Percentiles rank a stretch among this genome's conserved stretches.
Evolutionary conservation across 768 basidiomycete species (phyloP).

Genomic region (Boletellus ananas): DNA sequence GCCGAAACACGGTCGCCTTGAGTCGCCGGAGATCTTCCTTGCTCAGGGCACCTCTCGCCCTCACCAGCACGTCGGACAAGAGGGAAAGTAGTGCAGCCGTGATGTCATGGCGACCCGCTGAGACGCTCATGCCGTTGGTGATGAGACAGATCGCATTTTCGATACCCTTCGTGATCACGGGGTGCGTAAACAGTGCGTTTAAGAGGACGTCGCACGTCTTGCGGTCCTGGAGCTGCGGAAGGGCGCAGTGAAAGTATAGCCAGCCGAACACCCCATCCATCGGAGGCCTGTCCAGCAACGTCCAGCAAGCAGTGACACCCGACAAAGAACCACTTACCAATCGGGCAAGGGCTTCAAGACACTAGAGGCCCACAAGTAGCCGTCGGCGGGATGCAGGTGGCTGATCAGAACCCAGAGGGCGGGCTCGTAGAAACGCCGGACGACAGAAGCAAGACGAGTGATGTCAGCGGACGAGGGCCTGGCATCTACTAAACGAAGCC

Average conservation of each 20-base stretch:
- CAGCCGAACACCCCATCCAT: constrained; percentile 37
- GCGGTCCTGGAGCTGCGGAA: constrained; percentile 18
- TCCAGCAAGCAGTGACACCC: background rate
- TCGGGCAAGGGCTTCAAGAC: constrained; percentile 12
- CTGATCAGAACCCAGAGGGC: constrained; percentile 43
- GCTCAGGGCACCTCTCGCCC: constrained; percentile 26
- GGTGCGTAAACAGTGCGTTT: constrained; percentile 27
- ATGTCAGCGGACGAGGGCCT: constrained; percentile 37
- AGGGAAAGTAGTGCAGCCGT: constrained; percentile 35
- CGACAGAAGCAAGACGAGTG: constrained; percentile 35
- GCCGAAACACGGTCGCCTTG: constrained; percentile 41
- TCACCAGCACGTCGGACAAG: constrained; percentile 36
- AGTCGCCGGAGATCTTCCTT: constrained; percentile 32
- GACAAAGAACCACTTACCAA: constrained; percentile 24
- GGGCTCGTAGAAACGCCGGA: constrained; percentile 41
- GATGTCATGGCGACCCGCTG: constrained; percentile 19
- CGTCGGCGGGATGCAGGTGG: constrained; percentile 40
- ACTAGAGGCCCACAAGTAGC: constrained; percentile 39
- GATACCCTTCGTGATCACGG: constrained; percentile 27
- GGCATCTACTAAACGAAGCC: constrained; percentile 48
- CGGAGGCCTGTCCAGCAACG: constrained; percentile 6
- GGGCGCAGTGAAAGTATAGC: constrained; percentile 39
- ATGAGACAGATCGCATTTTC: constrained; percentile 39
- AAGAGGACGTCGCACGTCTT: constrained; percentile 34
- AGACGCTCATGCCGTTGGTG: constrained; percentile 31